phyloP scores from a whole-genome alignment of 1,284 basidiomycete genomes.

The Ceratobasidium sp. region DNA sequence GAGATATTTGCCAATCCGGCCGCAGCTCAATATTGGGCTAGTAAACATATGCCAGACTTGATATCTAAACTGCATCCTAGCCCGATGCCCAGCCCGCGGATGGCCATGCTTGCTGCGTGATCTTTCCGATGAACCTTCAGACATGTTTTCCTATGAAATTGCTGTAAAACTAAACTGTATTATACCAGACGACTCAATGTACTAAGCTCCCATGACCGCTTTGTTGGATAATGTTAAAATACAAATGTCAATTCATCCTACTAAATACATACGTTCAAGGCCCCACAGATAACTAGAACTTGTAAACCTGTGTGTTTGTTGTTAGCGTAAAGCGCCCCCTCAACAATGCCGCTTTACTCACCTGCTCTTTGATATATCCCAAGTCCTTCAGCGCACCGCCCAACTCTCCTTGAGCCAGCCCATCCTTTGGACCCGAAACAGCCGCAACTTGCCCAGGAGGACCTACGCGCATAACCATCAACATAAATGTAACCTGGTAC shows the following conservation, averaged over 20 bases:
- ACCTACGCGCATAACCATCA: slow-evolving; percentile 58
- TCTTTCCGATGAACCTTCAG: too few species aligned
- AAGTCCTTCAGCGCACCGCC: slow-evolving; percentile 86
- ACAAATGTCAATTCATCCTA: slow-evolving; percentile 9
- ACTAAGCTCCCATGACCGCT: not conserved
- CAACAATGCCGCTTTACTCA: slow-evolving; percentile 52
- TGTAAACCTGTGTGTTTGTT: slow-evolving; percentile 42
- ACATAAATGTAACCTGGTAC: not conserved
- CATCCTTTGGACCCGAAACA: slow-evolving; percentile 81
- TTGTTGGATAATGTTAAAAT: not conserved
- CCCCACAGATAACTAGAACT: slow-evolving; percentile 34
- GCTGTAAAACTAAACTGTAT: not conserved
- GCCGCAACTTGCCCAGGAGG: slow-evolving; percentile 88
- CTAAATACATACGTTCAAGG: slow-evolving; percentile 13
- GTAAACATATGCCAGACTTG: slow-evolving; percentile 36
- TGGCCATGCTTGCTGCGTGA: slow-evolving; percentile 18
- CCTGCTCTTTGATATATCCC: slow-evolving; percentile 86
- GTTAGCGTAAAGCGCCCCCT: not conserved
- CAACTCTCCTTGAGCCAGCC: slow-evolving; percentile 85
- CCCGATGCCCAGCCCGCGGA: slow-evolving; percentile 27
- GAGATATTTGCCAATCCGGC: slow-evolving; percentile 28
- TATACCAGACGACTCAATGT: too few species aligned
- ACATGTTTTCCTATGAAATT: too few species aligned
- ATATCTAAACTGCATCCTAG: slow-evolving; percentile 29
- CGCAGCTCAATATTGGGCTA: slow-evolving; percentile 26